Percentiles rank a stretch among this genome's conserved stretches.
Evolutionary conservation across 257 asterid species (phyloP).

Genomic region (Oldenlandia corymbosa): DNA sequence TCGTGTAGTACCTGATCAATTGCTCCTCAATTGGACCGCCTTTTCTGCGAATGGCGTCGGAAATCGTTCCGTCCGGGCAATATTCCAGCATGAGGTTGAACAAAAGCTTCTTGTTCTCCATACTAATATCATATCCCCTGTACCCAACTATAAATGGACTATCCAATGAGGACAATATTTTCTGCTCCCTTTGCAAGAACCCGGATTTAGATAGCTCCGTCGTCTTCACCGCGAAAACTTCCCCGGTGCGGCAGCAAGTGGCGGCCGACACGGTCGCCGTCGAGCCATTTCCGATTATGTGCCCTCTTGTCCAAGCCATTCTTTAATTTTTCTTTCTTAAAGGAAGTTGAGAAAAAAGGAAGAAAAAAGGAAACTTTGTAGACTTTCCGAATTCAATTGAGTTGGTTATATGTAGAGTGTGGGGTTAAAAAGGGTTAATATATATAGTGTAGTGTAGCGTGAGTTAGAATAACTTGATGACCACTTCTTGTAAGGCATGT

Average conservation of each 20-base stretch:
- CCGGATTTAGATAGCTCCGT: slow-evolving; percentile 38
- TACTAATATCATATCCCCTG: slow-evolving; percentile 40
- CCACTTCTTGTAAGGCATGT: slow-evolving; percentile 1
- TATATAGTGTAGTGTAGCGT: neutral
- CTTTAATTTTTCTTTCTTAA: neutral
- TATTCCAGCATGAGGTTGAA: slow-evolving; percentile 60
- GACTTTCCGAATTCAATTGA: neutral
- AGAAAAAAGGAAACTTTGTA: slow-evolving; percentile 3
- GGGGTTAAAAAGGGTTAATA: neutral
- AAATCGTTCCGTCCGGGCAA: slow-evolving; percentile 38
- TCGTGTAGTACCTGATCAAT: slow-evolving; percentile 26
- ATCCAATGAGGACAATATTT: slow-evolving; percentile 35
- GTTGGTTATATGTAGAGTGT: slow-evolving; percentile 19
- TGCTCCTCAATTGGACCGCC: slow-evolving; percentile 39
- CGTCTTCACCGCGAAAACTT: slow-evolving; percentile 63
- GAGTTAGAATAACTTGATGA: neutral
- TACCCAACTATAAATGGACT: slow-evolving; percentile 41
- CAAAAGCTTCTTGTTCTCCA: slow-evolving; percentile 26
- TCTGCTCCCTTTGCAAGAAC: slow-evolving; percentile 43
- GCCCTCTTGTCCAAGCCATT: slow-evolving; percentile 81
- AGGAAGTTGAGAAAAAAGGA: slow-evolving; percentile 12
- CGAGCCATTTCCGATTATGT: slow-evolving; percentile 57
- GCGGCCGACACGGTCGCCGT: slow-evolving; percentile 62
- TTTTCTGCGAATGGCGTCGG: slow-evolving; percentile 24
- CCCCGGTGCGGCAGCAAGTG: slow-evolving; percentile 20